Conservation (phyloP, 2,329 filamentous ascomycete species). For the Botrytis pseudocinerea region DNA sequence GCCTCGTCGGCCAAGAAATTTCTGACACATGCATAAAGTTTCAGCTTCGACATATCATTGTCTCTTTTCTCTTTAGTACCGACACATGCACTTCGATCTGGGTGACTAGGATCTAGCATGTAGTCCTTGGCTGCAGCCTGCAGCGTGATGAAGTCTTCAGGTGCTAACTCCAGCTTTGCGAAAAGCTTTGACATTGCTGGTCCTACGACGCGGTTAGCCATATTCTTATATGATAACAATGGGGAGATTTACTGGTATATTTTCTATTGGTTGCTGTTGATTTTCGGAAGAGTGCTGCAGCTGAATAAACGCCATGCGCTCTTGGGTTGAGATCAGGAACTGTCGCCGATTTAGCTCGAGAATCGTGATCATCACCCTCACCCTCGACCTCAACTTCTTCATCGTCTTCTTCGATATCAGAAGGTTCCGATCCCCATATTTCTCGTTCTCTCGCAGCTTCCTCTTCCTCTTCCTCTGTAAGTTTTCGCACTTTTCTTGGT, state of each 20-base stretch:
- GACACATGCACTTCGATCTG: constrained; percentile 37
- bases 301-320: constrained; percentile 37
- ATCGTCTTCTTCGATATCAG: constrained; percentile 28
- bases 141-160: constrained; percentile 38
- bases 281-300: constrained; percentile 37
- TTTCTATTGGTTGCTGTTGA: constrained; percentile 38
- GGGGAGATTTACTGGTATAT: constrained; percentile 35
- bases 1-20: constrained; percentile 37
- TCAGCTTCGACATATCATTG: constrained; percentile 37
- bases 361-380: neutral
- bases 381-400: neutral
- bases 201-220: constrained; percentile 29
- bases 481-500: constrained; percentile 25
- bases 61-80: constrained; percentile 34
- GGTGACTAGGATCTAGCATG: constrained; percentile 39
- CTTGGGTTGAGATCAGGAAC: constrained; percentile 32
- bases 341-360: constrained; percentile 20
- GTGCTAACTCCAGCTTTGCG: constrained; percentile 35
- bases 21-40: constrained; percentile 36
- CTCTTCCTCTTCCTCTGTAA: constrained; percentile 26
- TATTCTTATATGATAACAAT: neutral
- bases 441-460: constrained; percentile 34
- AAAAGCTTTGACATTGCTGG: constrained; percentile 39
- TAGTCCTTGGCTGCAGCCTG: constrained; percentile 40
- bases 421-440: constrained; percentile 37